Conservation (phyloP, 2,329 filamentous ascomycete species). For the Sarocladiaceae sp. region DNA sequence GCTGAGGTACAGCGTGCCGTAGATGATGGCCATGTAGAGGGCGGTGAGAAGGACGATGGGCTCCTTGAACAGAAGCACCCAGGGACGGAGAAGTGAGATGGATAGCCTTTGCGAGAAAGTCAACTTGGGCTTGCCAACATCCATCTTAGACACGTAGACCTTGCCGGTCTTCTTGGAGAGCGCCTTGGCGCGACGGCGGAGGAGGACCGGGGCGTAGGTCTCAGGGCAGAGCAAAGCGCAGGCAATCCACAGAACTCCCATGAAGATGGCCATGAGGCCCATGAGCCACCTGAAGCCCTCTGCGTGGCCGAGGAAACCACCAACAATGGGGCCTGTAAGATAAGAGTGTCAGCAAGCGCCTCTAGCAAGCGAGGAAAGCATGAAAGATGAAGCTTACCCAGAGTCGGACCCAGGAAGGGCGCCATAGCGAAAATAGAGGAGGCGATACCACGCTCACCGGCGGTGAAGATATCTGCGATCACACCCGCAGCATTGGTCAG, state of each 20-base stretch:
- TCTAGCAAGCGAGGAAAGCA: no score
- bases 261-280: constrained; percentile 56
- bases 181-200: constrained; percentile 43
- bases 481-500: constrained; percentile 58
- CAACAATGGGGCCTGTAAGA: constrained; percentile 49
- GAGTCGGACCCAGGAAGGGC: constrained; percentile 56
- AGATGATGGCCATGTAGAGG: constrained; percentile 57
- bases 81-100: constrained; percentile 54
- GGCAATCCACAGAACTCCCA: constrained; percentile 50
- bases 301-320: constrained; percentile 55
- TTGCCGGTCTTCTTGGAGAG: constrained; percentile 48
- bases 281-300: constrained; percentile 60
- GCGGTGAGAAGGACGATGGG: constrained; percentile 59
- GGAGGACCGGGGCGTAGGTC: constrained; percentile 53
- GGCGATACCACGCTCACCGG: constrained; percentile 48
- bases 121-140: constrained; percentile 35
- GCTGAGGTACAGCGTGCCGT: constrained; percentile 48
- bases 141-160: constrained; percentile 45
- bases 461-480: constrained; percentile 57
- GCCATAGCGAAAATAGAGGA: constrained; percentile 55
- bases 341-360: background rate
- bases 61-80: constrained; percentile 58
- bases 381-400: constrained; percentile 38
- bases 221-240: constrained; percentile 48
- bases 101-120: constrained; percentile 44